Conservation (phyloP, 2,329 filamentous ascomycete genomes). For the Nothophoma quercina region DNA sequence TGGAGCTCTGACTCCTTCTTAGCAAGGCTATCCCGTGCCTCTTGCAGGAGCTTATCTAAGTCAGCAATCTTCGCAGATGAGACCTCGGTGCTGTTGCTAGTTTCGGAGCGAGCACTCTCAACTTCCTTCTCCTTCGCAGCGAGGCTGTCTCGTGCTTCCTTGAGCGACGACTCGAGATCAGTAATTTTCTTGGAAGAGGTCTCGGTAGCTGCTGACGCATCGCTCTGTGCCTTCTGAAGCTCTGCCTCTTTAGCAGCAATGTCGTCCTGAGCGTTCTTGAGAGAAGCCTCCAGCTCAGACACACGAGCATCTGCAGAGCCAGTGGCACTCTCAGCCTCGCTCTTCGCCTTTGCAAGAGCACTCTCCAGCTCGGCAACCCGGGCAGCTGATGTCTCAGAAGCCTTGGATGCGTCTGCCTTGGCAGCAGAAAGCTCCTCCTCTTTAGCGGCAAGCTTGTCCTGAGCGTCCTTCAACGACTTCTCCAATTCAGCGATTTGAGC, state of each 20-base stretch:
- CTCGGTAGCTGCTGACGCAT: conserved; percentile 21
- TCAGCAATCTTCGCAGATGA: conserved; percentile 35
- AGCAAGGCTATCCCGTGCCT: conserved; percentile 26
- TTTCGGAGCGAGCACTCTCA: conserved; percentile 24
- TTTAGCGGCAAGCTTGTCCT: conserved; percentile 20
- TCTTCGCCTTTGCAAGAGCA: conserved; percentile 14
- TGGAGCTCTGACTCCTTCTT: conserved; percentile 35
- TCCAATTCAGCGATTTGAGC: conserved; percentile 31
- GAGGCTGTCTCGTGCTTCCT: conserved; percentile 31
- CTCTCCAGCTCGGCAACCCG: conserved; percentile 25
- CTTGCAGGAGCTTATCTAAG: conserved; percentile 30
- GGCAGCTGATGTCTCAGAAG: conserved; percentile 20
- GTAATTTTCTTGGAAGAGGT: conserved; percentile 25
- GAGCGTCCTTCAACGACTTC: conserved; percentile 22
- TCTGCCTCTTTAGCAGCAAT: conserved; percentile 33
- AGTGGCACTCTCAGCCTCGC: conserved; percentile 18
- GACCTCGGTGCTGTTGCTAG: conserved; percentile 27
- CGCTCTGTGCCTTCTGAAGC: conserved; percentile 27
- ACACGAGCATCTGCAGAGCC: conserved; percentile 24
- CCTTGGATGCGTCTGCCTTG: conserved; percentile 24
- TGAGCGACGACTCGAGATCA: conserved; percentile 37
- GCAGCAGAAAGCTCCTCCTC: conserved; percentile 22
- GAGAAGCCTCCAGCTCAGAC: conserved; percentile 21
- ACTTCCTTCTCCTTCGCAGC: conserved; percentile 34
- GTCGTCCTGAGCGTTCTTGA: conserved; percentile 25